Evolutionary conservation across 495 filamentous ascomycete genomes (phyloP).

Genomic region (Massariosphaeria phaeospora): DNA sequence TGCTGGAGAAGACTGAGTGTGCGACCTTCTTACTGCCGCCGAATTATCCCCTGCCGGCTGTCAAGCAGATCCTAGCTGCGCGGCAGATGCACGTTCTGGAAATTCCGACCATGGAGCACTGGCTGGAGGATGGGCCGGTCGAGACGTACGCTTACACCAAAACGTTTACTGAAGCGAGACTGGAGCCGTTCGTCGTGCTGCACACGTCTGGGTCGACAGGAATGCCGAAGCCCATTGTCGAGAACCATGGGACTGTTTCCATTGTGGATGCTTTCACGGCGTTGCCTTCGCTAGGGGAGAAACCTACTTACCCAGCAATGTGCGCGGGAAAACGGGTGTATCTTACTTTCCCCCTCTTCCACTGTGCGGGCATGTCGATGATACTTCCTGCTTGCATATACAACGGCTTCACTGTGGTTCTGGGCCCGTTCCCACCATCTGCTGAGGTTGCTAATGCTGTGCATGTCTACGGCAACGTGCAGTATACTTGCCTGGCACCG

Average conservation of each 20-base stretch:
- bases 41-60: background rate
- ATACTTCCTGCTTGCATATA: background rate
- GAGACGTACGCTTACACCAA: slow-evolving; percentile 25
- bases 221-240: slow-evolving; percentile 30
- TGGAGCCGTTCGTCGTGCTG: slow-evolving; percentile 34
- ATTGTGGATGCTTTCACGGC: background rate
- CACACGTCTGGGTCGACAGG: slow-evolving; percentile 38
- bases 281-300: background rate
- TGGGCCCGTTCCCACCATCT: background rate
- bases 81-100: background rate
- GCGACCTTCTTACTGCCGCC: background rate
- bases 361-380: background rate
- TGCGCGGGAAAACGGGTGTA: background rate
- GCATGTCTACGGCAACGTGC: background rate
- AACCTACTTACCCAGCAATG: background rate
- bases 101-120: background rate
- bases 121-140: background rate
- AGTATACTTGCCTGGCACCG: background rate
- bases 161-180: slow-evolving; percentile 30
- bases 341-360: background rate
- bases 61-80: background rate
- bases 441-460: background rate
- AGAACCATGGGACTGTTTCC: slow-evolving; percentile 1
- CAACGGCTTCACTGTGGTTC: background rate
- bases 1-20: slow-evolving; percentile 4